Conservation (phyloP, 805 yeast species). For the Saccharomycopsis sp. region DNA sequence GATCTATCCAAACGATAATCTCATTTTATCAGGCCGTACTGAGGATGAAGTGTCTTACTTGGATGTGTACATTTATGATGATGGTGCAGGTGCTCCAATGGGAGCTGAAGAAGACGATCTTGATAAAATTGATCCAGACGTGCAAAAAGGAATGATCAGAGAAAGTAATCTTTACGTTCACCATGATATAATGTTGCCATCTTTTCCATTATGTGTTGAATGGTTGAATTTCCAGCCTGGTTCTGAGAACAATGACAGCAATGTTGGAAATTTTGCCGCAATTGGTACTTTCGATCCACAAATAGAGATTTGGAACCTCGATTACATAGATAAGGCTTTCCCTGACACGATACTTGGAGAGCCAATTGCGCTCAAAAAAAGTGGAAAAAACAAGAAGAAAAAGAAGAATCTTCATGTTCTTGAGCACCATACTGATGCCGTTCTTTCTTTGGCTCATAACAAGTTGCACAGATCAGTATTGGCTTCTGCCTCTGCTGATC, state of each 20-base stretch:
- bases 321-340: slow-evolving; percentile 85
- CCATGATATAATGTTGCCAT: slow-evolving; percentile 94
- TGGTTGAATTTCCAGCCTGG: slow-evolving; percentile 80
- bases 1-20: slow-evolving; percentile 82
- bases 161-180: slow-evolving; percentile 82
- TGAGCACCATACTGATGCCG: slow-evolving; percentile 90
- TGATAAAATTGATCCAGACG: slow-evolving; percentile 51
- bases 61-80: slow-evolving; percentile 93
- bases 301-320: slow-evolving; percentile 95
- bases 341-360: slow-evolving; percentile 92
- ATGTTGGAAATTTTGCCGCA: slow-evolving; percentile 85
- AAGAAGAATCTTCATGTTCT: slow-evolving; percentile 44
- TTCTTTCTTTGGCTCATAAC: slow-evolving; percentile 80
- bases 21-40: slow-evolving; percentile 86
- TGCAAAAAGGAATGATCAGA: slow-evolving; percentile 48
- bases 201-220: slow-evolving; percentile 94
- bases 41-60: slow-evolving; percentile 91
- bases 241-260: slow-evolving; percentile 28
- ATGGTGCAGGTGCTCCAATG: slow-evolving; percentile 78
- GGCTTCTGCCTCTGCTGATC: slow-evolving; percentile 93
- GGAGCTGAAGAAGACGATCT: slow-evolving; percentile 58
- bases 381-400: slow-evolving; percentile 39
- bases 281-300: slow-evolving; percentile 96
- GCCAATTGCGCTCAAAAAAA: slow-evolving; percentile 36
- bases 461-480: slow-evolving; percentile 73